Evolutionary conservation across 768 basidiomycete species (phyloP), one percentile per base, ranked within the genome.

Genomic region (Termitomyces sp.): DNA sequence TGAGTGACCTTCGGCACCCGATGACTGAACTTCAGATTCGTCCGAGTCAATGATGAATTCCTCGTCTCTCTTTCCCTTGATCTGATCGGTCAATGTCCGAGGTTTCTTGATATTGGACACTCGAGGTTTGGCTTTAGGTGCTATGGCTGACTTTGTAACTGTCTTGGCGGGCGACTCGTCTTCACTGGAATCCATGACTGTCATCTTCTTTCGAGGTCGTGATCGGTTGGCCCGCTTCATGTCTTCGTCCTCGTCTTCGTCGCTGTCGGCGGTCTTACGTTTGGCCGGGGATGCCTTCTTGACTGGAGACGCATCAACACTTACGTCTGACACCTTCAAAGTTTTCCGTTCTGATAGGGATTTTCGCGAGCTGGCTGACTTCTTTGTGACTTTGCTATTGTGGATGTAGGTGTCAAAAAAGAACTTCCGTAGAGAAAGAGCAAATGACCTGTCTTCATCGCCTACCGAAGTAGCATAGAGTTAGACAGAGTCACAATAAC

Each of bases 221-320:
- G 68, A 52, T 27, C 14, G 27, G 23, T 3, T 5, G 3, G 17
- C 16, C 17, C 27, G 17, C 17, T 50, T 39, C 23, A 46, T 42
- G 28, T 42, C 27, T 11, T 40, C 27, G 17, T 54, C 30, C 7
- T 54, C 53, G 21, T 57, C 56, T n/a, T 45, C 74, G 23, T 76
- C 76, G 30, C 77, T 76, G 55, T 73, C 76, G 1, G 72, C 71
- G 12, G 72, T 52, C 52, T 71, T 73, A 25, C 71, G 70, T 51
- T 74, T 75, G 37, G 53, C 19, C 16, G 54, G 32, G 8, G 55
- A 52, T 7, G 59, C 40, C 34, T 59, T 63, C 37, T 59, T 51
- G 19, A 28, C 46, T 5, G 51, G 63, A 12, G 63, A 67, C 25
- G 70, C 70, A 39, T 62, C 63, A 37, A 67, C 67, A 7, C 51